Conservation (phyloP, 129 eudicot species). For the Helianthus tuberosus region DNA sequence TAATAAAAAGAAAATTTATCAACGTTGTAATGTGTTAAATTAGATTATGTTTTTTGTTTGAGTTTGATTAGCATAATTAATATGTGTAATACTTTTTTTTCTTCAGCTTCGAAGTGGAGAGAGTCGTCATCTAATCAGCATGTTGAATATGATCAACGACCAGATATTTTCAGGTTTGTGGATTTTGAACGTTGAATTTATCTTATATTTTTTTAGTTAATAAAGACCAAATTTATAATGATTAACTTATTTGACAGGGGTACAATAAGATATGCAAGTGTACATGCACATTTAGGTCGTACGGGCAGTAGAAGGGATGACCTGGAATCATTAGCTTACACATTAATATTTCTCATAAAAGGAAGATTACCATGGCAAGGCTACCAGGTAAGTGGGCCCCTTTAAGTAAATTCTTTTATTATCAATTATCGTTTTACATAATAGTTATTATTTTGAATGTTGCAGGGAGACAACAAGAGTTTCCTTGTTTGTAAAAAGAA, state of each 20-base stretch:
- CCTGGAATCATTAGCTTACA: slow-evolving; percentile 97
- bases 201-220: not conserved
- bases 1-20: not conserved
- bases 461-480: slow-evolving; percentile 60
- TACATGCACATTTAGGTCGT: slow-evolving; percentile 99
- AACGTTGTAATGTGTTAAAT: not conserved
- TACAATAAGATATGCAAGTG: slow-evolving; percentile 98
- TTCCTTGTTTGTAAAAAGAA: slow-evolving; percentile 65
- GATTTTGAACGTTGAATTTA: not conserved
- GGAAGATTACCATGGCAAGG: slow-evolving; percentile 99
- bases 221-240: not conserved
- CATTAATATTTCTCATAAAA: slow-evolving; percentile 85
- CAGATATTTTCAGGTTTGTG: slow-evolving; percentile 94
- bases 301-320: slow-evolving; percentile 99
- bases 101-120: slow-evolving; percentile 94
- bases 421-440: slow-evolving; percentile 4
- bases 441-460: slow-evolving; percentile 6
- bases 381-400: slow-evolving; percentile 65
- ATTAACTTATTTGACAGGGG: slow-evolving; percentile 59
- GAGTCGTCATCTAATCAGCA: slow-evolving; percentile 88
- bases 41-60: slow-evolving; percentile 6
- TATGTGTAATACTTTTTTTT: slow-evolving; percentile 11
- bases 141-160: slow-evolving; percentile 96
- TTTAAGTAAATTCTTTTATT: not conserved
- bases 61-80: slow-evolving; percentile 15